Base-by-base conservation (phyloP, 164 flowering plant genomes). In the Vitis vinifera region DNA sequence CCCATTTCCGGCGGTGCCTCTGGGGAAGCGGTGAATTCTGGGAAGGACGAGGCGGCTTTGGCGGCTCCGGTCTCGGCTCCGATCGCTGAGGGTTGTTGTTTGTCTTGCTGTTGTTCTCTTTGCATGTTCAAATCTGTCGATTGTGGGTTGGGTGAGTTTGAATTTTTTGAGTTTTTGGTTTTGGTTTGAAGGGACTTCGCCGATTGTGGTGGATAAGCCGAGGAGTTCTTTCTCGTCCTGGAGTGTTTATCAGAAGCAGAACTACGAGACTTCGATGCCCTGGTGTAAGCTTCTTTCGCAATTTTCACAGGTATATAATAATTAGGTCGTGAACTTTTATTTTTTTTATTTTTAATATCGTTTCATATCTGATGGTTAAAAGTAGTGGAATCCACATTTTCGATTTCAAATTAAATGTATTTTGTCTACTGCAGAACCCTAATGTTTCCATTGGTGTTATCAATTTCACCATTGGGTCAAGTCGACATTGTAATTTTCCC, bases 281-380 rank as follows among this genome's bases (percentile, higher is more conserved):
- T 91, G 98, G 94, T 85, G 92, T 68, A 87, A 79, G 78, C 92
- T 93, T 68, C 72, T 88, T 44, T 79, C 89, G 16, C 87, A 90
- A 78, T 81, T 76, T 67, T 75, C 79, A 1, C 87, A 83, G 91
- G 91, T 89, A 51, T 57, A 30, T 72, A 48, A 51, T 31, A 23
- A 14, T 53, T 55, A 3, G 55, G 8, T 61, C 0, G 44, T 8
- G 37, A 15, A 19, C 13, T 31, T 23, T 56, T 49, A 48, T 10
- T 68, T 48, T 48, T 48, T 68, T 57, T 19, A 57, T 29, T 52
- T 10, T 62, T 19, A 17, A 8, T 8, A 49, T 50, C 15, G 14
- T 19, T 59, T 19, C 14, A 13, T 23, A 1, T 52, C 4, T 53
- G 11, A 29, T 37, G 8, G 13, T 37, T 37, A 37, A 6, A 37